These are phyloP conservation scores for Dioszegia aurantiaca DNA, from an alignment of 768 basidiomycete genomes.

Conservation along the genomic window DNA sequence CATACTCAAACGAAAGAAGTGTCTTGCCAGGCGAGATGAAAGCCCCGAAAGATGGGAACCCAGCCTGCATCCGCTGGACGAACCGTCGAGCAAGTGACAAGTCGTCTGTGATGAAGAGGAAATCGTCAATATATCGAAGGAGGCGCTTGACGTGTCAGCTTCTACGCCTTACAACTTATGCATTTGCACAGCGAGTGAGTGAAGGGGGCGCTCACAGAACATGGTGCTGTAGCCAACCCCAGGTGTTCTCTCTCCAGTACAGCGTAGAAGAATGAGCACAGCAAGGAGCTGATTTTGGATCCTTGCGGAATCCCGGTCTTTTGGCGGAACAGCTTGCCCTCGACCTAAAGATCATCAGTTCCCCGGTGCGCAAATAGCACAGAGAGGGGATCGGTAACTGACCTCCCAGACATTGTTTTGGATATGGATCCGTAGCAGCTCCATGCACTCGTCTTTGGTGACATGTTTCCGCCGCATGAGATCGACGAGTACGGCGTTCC, in stretches of 20 bases:
- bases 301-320: conserved; percentile 96
- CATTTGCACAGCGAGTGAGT: background rate
- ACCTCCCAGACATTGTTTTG: conserved; percentile 87
- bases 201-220: conserved; percentile 59
- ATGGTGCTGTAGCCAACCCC: conserved; percentile 57
- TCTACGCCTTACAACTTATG: too few relatives aligned
- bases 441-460: conserved; percentile 63
- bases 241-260: conserved; percentile 71
- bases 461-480: conserved; percentile 58
- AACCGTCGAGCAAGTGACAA: conserved; percentile 64
- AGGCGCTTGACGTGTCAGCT: conserved; percentile 59
- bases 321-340: conserved; percentile 60
- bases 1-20: conserved; percentile 69
- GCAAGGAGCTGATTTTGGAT: conserved; percentile 85
- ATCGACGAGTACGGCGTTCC: conserved; percentile 80
- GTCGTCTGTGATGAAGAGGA: conserved; percentile 77
- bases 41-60: conserved; percentile 92
- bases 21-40: conserved; percentile 86
- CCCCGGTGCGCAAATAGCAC: background rate
- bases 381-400: background rate
- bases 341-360: conserved; percentile 25
- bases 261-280: conserved; percentile 93
- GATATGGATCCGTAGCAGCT: conserved; percentile 82
- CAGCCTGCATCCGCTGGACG: conserved; percentile 70
- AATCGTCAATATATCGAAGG: conserved; percentile 89